Conservation (phyloP, 1,284 basidiomycete genomes). For the Irpex rosettiformis region DNA sequence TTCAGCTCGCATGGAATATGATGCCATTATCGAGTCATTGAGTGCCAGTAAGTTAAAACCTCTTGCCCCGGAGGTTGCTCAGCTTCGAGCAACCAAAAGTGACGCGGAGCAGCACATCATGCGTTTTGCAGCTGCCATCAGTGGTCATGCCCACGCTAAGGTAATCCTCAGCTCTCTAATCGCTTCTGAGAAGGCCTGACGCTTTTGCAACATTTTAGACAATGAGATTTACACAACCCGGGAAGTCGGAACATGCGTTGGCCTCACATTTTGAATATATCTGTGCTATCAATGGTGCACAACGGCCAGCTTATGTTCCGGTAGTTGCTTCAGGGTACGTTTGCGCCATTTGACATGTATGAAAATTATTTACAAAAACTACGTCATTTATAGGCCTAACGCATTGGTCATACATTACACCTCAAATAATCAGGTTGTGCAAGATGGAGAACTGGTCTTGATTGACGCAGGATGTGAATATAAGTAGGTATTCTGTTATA, state of each 20-base stretch:
- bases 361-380: not conserved
- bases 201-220: slow-evolving; percentile 40
- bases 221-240: slow-evolving; percentile 78
- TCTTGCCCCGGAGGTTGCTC: slow-evolving; percentile 58
- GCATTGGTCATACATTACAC: slow-evolving; percentile 92
- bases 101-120: slow-evolving; percentile 66
- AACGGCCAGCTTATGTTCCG: slow-evolving; percentile 89
- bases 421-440: slow-evolving; percentile 77
- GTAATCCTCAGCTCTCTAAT: slow-evolving; percentile 31
- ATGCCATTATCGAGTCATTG: slow-evolving; percentile 51
- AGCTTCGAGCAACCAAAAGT: slow-evolving; percentile 70
- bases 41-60: slow-evolving; percentile 44
- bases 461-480: slow-evolving; percentile 91
- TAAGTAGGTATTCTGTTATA: slow-evolving; percentile 49
- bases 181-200: slow-evolving; percentile 1
- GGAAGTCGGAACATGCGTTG: slow-evolving; percentile 69
- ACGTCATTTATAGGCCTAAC: slow-evolving; percentile 57
- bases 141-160: slow-evolving; percentile 74
- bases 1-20: slow-evolving; percentile 40
- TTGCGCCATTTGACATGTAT: not conserved
- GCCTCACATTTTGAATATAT: slow-evolving; percentile 89
- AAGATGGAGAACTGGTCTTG: slow-evolving; percentile 74
- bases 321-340: slow-evolving; percentile 89
- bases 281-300: slow-evolving; percentile 75
- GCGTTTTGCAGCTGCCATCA: slow-evolving; percentile 73